Evolutionary conservation across 108 stramenopile genomes (phyloP).

Genomic region (Skeletonema grethae): DNA sequence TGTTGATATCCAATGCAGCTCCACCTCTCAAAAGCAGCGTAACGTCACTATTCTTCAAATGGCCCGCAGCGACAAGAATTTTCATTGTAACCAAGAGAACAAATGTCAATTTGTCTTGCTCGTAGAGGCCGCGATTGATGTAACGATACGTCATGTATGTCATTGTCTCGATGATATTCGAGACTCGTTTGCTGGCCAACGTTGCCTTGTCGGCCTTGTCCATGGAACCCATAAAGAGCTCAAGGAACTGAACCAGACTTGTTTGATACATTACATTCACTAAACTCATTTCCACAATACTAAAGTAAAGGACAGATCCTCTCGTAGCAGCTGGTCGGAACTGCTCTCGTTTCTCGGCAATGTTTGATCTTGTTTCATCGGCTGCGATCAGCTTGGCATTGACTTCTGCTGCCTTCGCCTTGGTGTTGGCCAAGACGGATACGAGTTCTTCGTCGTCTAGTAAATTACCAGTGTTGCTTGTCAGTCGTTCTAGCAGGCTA

Average conservation of each 20-base stretch:
- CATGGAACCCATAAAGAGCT: conserved; percentile 88
- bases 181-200: conserved; percentile 83
- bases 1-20: conserved; percentile 86
- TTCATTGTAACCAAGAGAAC: conserved; percentile 87
- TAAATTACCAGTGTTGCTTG: conserved; percentile 85
- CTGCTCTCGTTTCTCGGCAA: conserved; percentile 92
- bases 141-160: conserved; percentile 92
- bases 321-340: conserved; percentile 90
- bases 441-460: conserved; percentile 92
- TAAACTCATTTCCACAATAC: conserved; percentile 87
- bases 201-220: conserved; percentile 85
- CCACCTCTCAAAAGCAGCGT: conserved; percentile 87
- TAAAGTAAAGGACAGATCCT: conserved; percentile 90
- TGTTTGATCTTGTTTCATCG: conserved; percentile 83
- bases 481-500: conserved; percentile 80
- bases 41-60: conserved; percentile 70
- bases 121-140: conserved; percentile 92
- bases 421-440: conserved; percentile 87
- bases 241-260: conserved; percentile 85
- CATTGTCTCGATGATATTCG: conserved; percentile 93
- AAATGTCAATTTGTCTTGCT: conserved; percentile 91
- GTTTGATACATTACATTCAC: conserved; percentile 95
- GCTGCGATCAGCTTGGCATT: conserved; percentile 85
- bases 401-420: conserved; percentile 92
- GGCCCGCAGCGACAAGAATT: conserved; percentile 81